Evolutionary conservation across 2,329 filamentous ascomycete species (phyloP).

Genomic region (Diaporthe longicolla): DNA sequence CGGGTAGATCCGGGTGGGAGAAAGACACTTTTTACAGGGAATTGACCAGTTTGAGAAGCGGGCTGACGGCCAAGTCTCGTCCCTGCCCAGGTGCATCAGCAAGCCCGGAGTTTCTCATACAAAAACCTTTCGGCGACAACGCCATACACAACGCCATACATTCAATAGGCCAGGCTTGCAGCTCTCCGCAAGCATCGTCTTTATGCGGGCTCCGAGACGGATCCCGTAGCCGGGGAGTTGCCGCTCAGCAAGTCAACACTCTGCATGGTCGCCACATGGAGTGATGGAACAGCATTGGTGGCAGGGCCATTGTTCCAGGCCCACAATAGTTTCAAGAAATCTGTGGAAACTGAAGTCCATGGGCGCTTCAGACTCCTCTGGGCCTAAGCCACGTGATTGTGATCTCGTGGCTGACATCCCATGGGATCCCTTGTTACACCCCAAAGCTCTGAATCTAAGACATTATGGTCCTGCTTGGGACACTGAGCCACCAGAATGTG

Average conservation of each 20-base stretch:
- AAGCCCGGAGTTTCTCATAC: constrained; percentile 1
- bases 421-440: background rate
- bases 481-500: background rate
- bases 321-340: background rate
- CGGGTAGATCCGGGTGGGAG: background rate
- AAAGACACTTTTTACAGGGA: background rate
- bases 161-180: too few relatives aligned
- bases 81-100: background rate
- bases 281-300: background rate
- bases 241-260: background rate
- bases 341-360: background rate
- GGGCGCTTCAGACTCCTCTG: background rate
- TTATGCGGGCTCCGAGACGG: background rate
- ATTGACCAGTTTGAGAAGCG: background rate
- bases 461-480: background rate
- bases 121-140: background rate
- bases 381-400: background rate
- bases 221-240: too few relatives aligned
- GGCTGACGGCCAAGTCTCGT: background rate
- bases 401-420: background rate
- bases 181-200: background rate
- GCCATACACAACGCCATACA: background rate
- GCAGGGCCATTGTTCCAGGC: background rate
- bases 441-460: background rate
- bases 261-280: background rate